Evolutionary conservation across 2,329 filamentous ascomycete species (phyloP), one percentile per base, ranked within the genome.

Genomic region (Penicillium crustosum): DNA sequence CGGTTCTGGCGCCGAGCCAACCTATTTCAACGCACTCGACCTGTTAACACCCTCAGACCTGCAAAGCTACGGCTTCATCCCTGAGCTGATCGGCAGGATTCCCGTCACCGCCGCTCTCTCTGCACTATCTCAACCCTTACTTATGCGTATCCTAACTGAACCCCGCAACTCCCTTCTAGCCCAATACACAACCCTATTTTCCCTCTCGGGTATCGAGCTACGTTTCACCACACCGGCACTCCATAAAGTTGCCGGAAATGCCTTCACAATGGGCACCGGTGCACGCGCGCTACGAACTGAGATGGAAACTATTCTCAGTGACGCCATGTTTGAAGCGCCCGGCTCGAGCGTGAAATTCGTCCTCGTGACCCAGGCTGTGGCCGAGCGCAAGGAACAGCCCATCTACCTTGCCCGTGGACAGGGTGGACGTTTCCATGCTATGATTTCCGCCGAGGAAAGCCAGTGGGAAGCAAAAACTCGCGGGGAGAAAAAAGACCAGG

Each of bases 61-160:
- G 2, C 91, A 95, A 74, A 84, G 83, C 43, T 97, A 92, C 69
- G 93, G 93, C 15, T 91, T 97, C 70, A 97, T 97, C 53, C 93
- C 93, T 0, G 93, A 97, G 76, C 82, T 97, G n/a, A 89, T 97
- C 53, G 94, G 94, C n/a, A 89, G 94, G 19, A 86, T 99, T 48
- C 93, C 96, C 52, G 91, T 96, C 58, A 89, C 92, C 49, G 92
- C 91, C 60, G 90, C 94, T 0, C 83, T 99, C 0, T 88, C 90
- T 15, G 87, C 91, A 0, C 82, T 99, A 0, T 83, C 84, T 53
- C 81, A 86, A 61, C 77, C 82, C 19, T 78, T 86, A 58, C 85
- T 99, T 13, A 86, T 93, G 52, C 87, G 93, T 52, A 94, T 99
- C 61, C 82, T 99, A 39, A 97, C 91, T 0, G 93, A 97, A 72